Evolutionary conservation across 257 asterid genomes (phyloP), one percentile per base, ranked within the genome.

Genomic region (Scutellaria galericulata): DNA sequence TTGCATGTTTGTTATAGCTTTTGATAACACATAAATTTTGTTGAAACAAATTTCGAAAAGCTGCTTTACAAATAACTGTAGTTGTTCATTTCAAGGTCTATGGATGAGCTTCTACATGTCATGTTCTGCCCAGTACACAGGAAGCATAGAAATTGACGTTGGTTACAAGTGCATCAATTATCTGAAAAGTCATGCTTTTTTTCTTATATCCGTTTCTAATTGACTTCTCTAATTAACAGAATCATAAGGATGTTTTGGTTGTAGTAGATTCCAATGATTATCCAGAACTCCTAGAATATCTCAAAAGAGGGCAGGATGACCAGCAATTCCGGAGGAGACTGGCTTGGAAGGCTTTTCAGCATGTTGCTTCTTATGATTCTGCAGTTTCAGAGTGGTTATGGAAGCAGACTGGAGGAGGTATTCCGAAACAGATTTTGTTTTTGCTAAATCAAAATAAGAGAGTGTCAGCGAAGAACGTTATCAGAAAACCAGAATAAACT

Each of bases 311-410:
- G 27, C 77, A 68, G 73, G 89, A 81, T 12, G 93, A 92, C 60
- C 86, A 82, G 75, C 89, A 83, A 45, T 88, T 95, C 65, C 84
- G 93, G 46, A 90, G 81, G 82, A 80, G 55, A 82, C 81, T 95
- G 67, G 99, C 98, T 64, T 90, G 97, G 93, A 95, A 95, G 81
- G 98, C 98, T 73, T 95, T 95, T 84, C 90, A 87, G 79, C 98
- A 95, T 74, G 93, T 87, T 61, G 98, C 98, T 83, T 90, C 96
- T n/a, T 95, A 92, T 79, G 98, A 95, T 75, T 87, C 99, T 69
- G 99, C 99, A 76, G 98, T 95, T 79, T 91, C 99, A 40, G 98
- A 95, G 70, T 95, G 99, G 98, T 74, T 94, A 78, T 92, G 98
- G 97, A 91, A 92, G 86, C 96, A 90, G 81, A 86, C 93, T 54